Percentiles rank a stretch among this genome's conserved stretches.
Conservation (phyloP, 495 filamentous ascomycete species). For the Achaetomiella virescens region DNA sequence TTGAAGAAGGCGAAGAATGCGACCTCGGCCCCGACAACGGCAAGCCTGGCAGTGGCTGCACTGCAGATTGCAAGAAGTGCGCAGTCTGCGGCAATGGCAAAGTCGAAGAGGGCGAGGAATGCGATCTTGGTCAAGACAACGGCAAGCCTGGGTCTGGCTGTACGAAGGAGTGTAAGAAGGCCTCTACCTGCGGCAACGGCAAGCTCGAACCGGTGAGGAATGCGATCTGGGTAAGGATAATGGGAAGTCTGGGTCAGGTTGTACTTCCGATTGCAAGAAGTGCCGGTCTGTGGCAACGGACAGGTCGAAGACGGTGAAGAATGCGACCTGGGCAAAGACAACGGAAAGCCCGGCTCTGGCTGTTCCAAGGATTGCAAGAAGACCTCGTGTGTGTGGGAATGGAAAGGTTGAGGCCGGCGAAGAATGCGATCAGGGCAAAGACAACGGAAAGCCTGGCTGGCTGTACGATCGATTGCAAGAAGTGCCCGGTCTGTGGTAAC, state of each 20-base stretch:
- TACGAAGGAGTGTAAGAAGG: constrained; percentile 9
- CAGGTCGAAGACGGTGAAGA: not conserved
- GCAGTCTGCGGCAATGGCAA: constrained; percentile 8
- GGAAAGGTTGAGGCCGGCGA: constrained; percentile 11
- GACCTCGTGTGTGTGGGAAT: constrained; percentile 14
- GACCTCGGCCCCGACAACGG: constrained; percentile 9
- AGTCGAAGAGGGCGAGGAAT: constrained; percentile 5
- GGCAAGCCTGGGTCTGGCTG: constrained; percentile 10
- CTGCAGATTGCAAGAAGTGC: not conserved
- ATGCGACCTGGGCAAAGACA: constrained; percentile 10
- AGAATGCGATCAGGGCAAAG: constrained; percentile 9
- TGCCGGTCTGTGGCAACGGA: not conserved
- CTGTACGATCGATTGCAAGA: constrained; percentile 1
- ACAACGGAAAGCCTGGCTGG: constrained; percentile 1
- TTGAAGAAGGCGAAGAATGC: constrained; percentile 8
- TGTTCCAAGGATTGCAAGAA: constrained; percentile 12
- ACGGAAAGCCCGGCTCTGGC: constrained; percentile 8
- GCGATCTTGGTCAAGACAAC: constrained; percentile 8
- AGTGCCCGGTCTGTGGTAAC: constrained; percentile 7
- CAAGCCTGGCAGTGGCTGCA: not conserved
- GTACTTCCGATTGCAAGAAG: not conserved
- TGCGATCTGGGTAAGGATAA: constrained; percentile 9
- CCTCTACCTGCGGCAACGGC: constrained; percentile 14
- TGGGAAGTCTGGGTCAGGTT: not conserved
- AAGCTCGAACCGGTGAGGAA: constrained; percentile 8